Evolutionary conservation across 192 early-diverging fungal species (phyloP).

Genomic region (Neocallimastix lanati): DNA sequence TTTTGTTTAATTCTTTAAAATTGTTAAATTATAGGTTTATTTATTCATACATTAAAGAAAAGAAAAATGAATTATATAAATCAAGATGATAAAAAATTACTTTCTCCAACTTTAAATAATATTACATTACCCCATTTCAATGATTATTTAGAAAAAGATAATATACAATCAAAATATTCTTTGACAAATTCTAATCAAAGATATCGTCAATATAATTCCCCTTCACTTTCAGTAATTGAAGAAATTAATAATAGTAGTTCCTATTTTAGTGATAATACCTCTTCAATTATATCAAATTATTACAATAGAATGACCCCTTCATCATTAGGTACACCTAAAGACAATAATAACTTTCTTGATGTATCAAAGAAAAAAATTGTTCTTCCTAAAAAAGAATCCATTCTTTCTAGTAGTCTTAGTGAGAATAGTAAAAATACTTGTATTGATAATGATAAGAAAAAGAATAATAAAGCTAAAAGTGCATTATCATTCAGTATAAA

Average conservation of each 20-base stretch:
- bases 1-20: no score
- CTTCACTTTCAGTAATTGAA: not conserved
- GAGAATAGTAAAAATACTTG: not conserved
- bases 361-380: not conserved
- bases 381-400: not conserved
- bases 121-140: not conserved
- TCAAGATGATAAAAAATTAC: not conserved
- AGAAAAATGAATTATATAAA: not conserved
- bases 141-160: no score
- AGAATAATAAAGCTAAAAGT: not conserved
- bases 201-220: not conserved
- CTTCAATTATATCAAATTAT: not conserved
- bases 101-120: not conserved
- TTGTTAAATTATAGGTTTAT: not conserved
- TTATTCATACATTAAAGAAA: not conserved
- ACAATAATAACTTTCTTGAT: not conserved
- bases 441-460: not conserved
- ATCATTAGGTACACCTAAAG: not conserved
- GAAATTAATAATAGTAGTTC: not conserved
- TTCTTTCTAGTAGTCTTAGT: not conserved
- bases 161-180: not conserved
- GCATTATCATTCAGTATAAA: not conserved
- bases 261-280: not conserved
- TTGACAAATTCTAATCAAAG: not conserved
- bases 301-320: not conserved